phyloP scores from a whole-genome alignment of 352 stramenopile species.

The Pythium diclinum region DNA sequence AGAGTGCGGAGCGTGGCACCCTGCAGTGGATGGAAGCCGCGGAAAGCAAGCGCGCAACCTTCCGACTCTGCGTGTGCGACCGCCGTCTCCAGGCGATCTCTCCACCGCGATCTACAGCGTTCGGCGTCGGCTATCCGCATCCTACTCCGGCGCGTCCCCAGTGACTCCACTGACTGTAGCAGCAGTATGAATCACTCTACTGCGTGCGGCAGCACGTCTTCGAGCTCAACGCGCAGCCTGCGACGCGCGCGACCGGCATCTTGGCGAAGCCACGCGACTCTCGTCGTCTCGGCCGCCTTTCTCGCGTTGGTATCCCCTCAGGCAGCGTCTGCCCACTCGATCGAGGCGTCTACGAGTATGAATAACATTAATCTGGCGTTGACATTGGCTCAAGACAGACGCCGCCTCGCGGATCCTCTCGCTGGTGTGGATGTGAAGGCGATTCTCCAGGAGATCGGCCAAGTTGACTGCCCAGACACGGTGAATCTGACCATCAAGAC shows the following conservation, averaged over 20 bases:
- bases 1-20: background rate
- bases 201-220: background rate
- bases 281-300: background rate
- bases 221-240: background rate
- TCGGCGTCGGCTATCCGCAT: background rate
- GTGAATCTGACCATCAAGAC: constrained; percentile 16
- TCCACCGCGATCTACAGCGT: background rate
- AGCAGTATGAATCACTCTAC: background rate
- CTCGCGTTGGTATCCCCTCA: background rate
- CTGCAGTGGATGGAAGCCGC: background rate
- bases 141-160: too few relatives aligned
- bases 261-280: background rate
- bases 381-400: background rate
- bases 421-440: constrained; percentile 9
- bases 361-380: background rate
- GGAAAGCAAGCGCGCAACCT: background rate
- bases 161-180: background rate
- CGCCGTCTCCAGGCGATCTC: background rate
- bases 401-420: background rate
- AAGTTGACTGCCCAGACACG: constrained; percentile 15
- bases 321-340: background rate
- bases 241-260: background rate
- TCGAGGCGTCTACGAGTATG: background rate
- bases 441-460: constrained; percentile 20
- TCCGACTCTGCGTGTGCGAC: background rate